A percentile compares a stretch with the other conserved stretches of the same genome.
These are phyloP conservation scores for Mortierella antarctica DNA, from an alignment of 192 early-diverging fungal species.

Conservation along the genomic window DNA sequence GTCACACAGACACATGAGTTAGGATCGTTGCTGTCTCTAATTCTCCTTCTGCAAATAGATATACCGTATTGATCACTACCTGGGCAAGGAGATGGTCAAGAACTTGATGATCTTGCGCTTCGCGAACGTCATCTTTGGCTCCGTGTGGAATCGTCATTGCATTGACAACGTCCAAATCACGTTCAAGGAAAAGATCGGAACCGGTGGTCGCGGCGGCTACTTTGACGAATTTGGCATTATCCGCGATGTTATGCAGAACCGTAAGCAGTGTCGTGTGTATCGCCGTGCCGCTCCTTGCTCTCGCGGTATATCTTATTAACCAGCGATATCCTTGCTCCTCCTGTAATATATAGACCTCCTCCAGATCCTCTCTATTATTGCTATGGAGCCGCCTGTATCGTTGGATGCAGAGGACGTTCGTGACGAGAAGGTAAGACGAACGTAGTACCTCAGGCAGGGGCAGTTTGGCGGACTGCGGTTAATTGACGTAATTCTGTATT, in stretches of 20 bases:
- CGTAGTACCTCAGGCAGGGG: neutral
- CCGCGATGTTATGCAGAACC: slow-evolving; percentile 96
- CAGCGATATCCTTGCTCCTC: neutral
- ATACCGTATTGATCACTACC: slow-evolving; percentile 98
- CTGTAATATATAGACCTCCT: slow-evolving; percentile 78
- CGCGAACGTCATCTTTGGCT: slow-evolving; percentile 93
- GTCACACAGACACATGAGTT: neutral
- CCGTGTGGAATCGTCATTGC: slow-evolving; percentile 89
- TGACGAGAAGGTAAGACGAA: slow-evolving; percentile 89
- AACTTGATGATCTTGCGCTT: slow-evolving; percentile 94
- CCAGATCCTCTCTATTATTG: slow-evolving; percentile 93
- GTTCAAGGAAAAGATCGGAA: slow-evolving; percentile 98
- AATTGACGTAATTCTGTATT: neutral
- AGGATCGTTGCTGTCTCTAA: neutral
- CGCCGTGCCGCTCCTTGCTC: slow-evolving; percentile 3
- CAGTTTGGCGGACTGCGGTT: neutral
- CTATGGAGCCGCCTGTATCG: slow-evolving; percentile 93
- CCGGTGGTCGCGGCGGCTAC: slow-evolving; percentile 97
- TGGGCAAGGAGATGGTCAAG: slow-evolving; percentile 99
- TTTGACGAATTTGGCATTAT: slow-evolving; percentile 99
- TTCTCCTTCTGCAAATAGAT: slow-evolving; percentile 65
- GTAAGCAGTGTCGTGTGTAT: slow-evolving; percentile 39
- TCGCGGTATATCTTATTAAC: neutral
- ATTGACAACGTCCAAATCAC: slow-evolving; percentile 97
- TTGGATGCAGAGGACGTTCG: slow-evolving; percentile 93